Conservation (phyloP, 2,329 filamentous ascomycete species). For the Didymella lethalis region DNA sequence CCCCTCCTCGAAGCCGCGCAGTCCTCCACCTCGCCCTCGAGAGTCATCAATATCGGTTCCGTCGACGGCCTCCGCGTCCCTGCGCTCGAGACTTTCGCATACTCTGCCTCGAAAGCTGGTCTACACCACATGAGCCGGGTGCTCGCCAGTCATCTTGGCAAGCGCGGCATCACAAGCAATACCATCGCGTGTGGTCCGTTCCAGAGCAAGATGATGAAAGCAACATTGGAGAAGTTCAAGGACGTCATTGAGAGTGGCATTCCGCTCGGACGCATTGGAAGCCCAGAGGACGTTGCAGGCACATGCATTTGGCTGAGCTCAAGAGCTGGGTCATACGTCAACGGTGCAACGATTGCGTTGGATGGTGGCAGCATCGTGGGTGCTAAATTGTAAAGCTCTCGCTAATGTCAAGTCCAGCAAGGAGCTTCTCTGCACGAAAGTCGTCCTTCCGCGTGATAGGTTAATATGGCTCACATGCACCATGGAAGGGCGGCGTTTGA, state of each 20-base stretch:
- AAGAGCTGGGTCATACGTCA: slow-evolving; percentile 64
- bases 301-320: slow-evolving; percentile 75
- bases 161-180: slow-evolving; percentile 69
- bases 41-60: slow-evolving; percentile 71
- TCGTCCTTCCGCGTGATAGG: too few relatives aligned
- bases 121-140: slow-evolving; percentile 71
- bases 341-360: slow-evolving; percentile 54
- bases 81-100: slow-evolving; percentile 65
- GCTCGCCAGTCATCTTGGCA: slow-evolving; percentile 68
- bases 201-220: slow-evolving; percentile 76
- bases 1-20: slow-evolving; percentile 66
- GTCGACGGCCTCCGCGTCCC: slow-evolving; percentile 70
- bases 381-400: slow-evolving; percentile 44
- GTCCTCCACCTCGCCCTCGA: slow-evolving; percentile 56
- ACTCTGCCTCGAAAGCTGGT: slow-evolving; percentile 69
- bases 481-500: too few relatives aligned
- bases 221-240: slow-evolving; percentile 67
- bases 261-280: slow-evolving; percentile 72
- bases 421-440: neutral
- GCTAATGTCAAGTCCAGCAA: neutral
- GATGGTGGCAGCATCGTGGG: slow-evolving; percentile 52
- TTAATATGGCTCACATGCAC: too few relatives aligned
- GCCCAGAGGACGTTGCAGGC: slow-evolving; percentile 73
- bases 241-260: slow-evolving; percentile 66
- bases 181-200: slow-evolving; percentile 76